These are phyloP conservation scores for Pyrenophora graminea DNA, from an alignment of 2,329 filamentous ascomycete species.

Conservation along the genomic window DNA sequence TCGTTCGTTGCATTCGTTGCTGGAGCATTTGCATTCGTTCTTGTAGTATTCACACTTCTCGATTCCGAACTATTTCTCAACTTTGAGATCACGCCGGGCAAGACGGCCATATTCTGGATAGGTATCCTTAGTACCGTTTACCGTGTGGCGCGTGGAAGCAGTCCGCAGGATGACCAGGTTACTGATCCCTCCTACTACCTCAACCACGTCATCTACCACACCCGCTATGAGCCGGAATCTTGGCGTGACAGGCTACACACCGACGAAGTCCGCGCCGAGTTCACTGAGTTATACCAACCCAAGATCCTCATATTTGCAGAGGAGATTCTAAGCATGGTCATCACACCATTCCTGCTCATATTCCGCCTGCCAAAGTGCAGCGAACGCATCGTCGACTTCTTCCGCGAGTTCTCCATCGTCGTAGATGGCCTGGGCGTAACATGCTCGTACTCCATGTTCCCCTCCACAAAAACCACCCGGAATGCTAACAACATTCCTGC, in stretches of 20 bases:
- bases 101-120: slow-evolving; percentile 89
- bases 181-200: slow-evolving; percentile 92
- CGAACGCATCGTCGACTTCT: slow-evolving; percentile 95
- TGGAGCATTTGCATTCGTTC: slow-evolving; percentile 82
- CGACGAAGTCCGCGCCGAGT: slow-evolving; percentile 89
- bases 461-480: slow-evolving; percentile 82
- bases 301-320: slow-evolving; percentile 90
- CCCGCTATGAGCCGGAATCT: slow-evolving; percentile 85
- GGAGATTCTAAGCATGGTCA: slow-evolving; percentile 88
- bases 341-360: slow-evolving; percentile 87
- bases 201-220: slow-evolving; percentile 87
- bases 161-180: slow-evolving; percentile 83
- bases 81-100: slow-evolving; percentile 88
- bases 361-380: slow-evolving; percentile 84
- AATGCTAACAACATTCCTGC: slow-evolving; percentile 52
- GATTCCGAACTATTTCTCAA: slow-evolving; percentile 89
- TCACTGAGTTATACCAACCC: slow-evolving; percentile 86
- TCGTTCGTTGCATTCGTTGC: slow-evolving; percentile 85
- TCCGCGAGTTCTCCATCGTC: slow-evolving; percentile 95
- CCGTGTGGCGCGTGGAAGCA: slow-evolving; percentile 78
- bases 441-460: slow-evolving; percentile 96
- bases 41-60: slow-evolving; percentile 81
- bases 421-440: slow-evolving; percentile 95
- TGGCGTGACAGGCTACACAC: slow-evolving; percentile 92
- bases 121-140: slow-evolving; percentile 82